phyloP scores from a whole-genome alignment of 306 rosid species.

The Quercus dentata region DNA sequence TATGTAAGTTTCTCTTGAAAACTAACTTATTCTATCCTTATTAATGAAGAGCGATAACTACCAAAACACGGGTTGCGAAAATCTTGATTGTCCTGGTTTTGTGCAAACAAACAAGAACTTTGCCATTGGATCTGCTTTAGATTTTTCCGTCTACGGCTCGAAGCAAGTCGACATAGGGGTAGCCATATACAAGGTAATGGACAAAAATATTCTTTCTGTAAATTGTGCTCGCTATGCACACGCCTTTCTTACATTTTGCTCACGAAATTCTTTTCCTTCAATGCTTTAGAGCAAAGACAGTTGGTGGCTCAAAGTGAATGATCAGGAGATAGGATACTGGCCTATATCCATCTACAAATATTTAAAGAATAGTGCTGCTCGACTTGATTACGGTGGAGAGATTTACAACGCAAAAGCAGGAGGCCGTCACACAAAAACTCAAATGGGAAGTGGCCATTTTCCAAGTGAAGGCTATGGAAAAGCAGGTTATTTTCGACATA shows the following conservation, averaged over 20 bases:
- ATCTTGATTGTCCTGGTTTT: background rate
- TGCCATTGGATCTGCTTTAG: background rate
- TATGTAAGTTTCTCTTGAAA: too few relatives aligned
- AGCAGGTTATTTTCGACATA: conserved; percentile 16
- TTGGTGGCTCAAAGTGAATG: conserved; percentile 20
- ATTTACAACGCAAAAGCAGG: background rate
- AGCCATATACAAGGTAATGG: too few relatives aligned
- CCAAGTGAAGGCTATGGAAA: conserved; percentile 1
- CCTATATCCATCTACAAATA: conserved; percentile 8
- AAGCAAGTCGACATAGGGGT: too few relatives aligned
- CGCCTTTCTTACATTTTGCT: background rate
- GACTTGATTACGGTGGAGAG: conserved; percentile 19
- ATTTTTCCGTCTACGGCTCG: too few relatives aligned
- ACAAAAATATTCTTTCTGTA: background rate
- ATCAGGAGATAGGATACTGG: conserved; percentile 25
- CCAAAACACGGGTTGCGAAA: background rate
- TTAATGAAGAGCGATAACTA: background rate
- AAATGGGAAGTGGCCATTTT: conserved; percentile 37
- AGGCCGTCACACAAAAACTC: conserved; percentile 15
- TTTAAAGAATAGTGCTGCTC: background rate
- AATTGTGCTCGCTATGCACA: background rate
- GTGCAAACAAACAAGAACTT: background rate
- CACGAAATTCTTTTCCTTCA: background rate
- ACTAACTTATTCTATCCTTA: background rate
- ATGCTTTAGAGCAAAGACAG: background rate